Percentiles rank a stretch among this genome's conserved stretches.
These are phyloP conservation scores for Ustilago bromivora DNA, from an alignment of 1,284 basidiomycete genomes.

Conservation along the genomic window DNA sequence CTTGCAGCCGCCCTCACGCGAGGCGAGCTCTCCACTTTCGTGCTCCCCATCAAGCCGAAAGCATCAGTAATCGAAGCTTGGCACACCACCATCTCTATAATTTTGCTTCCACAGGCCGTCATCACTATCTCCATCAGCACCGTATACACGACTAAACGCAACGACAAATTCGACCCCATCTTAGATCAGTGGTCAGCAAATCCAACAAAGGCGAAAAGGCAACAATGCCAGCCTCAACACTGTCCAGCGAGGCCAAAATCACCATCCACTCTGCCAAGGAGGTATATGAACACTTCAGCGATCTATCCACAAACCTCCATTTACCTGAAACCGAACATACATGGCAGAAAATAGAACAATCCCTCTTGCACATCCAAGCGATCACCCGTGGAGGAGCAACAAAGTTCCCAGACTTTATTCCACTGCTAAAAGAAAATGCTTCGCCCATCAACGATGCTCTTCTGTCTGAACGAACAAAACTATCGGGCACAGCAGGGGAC, in stretches of 20 bases:
- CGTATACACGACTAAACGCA: too few relatives aligned
- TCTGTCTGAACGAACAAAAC: conserved; percentile 72
- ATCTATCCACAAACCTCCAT: conserved; percentile 29
- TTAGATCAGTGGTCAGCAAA: not conserved
- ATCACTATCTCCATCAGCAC: not conserved
- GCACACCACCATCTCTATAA: not conserved
- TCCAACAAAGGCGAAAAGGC: not conserved
- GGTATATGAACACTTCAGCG: conserved; percentile 25
- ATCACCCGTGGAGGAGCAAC: conserved; percentile 61
- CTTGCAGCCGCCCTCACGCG: not conserved
- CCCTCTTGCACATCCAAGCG: conserved; percentile 53
- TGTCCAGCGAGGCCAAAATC: conserved; percentile 30
- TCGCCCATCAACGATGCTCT: conserved; percentile 61
- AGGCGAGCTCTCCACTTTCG: not conserved
- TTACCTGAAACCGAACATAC: conserved; percentile 62
- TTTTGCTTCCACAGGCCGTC: not conserved
- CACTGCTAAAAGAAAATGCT: conserved; percentile 44
- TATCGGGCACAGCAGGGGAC: conserved; percentile 72
- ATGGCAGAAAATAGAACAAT: conserved; percentile 60
- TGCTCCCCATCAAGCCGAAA: not conserved
- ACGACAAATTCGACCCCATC: too few relatives aligned
- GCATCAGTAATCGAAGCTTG: not conserved
- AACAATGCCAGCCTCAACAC: conserved; percentile 24
- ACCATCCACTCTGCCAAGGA: conserved; percentile 14
- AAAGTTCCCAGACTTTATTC: conserved; percentile 52